A percentile compares a stretch with the other conserved stretches of the same genome.
Conservation (phyloP, 257 asterid genomes). For the Jacaranda mimosifolia region DNA sequence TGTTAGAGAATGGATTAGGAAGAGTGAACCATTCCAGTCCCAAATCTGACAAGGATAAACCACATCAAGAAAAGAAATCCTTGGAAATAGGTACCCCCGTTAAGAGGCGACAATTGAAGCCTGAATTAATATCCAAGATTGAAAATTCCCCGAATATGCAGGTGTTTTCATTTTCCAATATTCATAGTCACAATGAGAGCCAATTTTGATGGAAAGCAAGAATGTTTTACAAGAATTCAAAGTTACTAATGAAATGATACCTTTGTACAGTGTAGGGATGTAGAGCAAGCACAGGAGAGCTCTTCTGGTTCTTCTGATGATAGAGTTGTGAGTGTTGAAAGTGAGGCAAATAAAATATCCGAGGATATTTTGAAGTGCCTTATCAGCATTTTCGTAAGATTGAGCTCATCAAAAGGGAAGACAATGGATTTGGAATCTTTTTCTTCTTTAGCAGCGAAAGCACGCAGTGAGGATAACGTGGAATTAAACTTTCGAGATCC, state of each 20-base stretch:
- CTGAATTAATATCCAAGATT: slow-evolving; percentile 43
- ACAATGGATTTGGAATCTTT: slow-evolving; percentile 58
- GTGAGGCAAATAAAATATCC: slow-evolving; percentile 64
- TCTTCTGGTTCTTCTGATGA: slow-evolving; percentile 63
- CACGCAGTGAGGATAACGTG: slow-evolving; percentile 31
- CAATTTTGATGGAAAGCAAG: not conserved
- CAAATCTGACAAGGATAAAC: slow-evolving; percentile 40
- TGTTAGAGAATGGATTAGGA: slow-evolving; percentile 35
- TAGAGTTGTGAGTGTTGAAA: slow-evolving; percentile 48
- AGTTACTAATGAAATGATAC: slow-evolving; percentile 28
- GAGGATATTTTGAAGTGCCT: slow-evolving; percentile 78
- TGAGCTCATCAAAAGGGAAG: slow-evolving; percentile 69
- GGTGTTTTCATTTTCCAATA: slow-evolving; percentile 41
- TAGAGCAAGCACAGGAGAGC: slow-evolving; percentile 70
- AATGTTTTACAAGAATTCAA: not conserved
- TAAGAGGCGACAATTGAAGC: slow-evolving; percentile 45
- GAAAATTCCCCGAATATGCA: slow-evolving; percentile 53
- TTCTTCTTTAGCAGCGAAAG: slow-evolving; percentile 45
- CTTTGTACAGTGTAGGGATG: slow-evolving; percentile 64
- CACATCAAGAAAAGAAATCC: slow-evolving; percentile 40
- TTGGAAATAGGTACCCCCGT: slow-evolving; percentile 24
- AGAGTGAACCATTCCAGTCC: slow-evolving; percentile 45
- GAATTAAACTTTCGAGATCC: slow-evolving; percentile 63
- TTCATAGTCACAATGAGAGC: not conserved
- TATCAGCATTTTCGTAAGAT: slow-evolving; percentile 62